A percentile compares a stretch with the other conserved stretches of the same genome.
phyloP scores from a whole-genome alignment of 805 yeast species.

The Lachancea cidri region DNA sequence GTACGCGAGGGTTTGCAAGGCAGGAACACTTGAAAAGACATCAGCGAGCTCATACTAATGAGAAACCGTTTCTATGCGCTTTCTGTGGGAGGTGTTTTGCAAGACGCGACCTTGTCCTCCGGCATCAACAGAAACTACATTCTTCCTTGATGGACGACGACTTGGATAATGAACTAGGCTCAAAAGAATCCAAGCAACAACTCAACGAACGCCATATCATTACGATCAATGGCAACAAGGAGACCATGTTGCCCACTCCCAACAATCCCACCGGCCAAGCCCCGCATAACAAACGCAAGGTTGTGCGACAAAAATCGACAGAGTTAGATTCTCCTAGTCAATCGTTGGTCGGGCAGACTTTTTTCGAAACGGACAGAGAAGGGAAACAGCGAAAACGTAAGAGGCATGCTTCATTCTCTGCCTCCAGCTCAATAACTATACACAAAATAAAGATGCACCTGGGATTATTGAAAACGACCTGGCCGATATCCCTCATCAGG shows the following conservation, averaged over 20 bases:
- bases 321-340: not conserved
- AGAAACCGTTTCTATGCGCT: slow-evolving; percentile 93
- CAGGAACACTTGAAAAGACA: slow-evolving; percentile 92
- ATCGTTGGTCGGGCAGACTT: not conserved
- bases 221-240: slow-evolving; percentile 36
- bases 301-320: not conserved
- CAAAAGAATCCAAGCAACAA: slow-evolving; percentile 24
- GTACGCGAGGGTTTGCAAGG: slow-evolving; percentile 94
- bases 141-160: slow-evolving; percentile 40
- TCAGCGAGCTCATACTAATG: slow-evolving; percentile 90
- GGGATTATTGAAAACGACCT: slow-evolving; percentile 10
- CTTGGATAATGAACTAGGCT: not conserved
- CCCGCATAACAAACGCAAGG: not conserved
- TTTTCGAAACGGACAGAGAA: not conserved
- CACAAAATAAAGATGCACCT: slow-evolving; percentile 11
- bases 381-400: slow-evolving; percentile 22
- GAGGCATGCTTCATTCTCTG: slow-evolving; percentile 43
- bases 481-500: slow-evolving; percentile 52
- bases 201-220: slow-evolving; percentile 33
- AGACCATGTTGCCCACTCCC: slow-evolving; percentile 34
- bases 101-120: slow-evolving; percentile 74
- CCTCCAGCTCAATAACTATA: slow-evolving; percentile 38
- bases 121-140: slow-evolving; percentile 95
- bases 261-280: slow-evolving; percentile 9
- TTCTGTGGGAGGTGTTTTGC: slow-evolving; percentile 96